phyloP scores from a whole-genome alignment of 1,284 basidiomycete genomes.

The Moniliella sp. region DNA sequence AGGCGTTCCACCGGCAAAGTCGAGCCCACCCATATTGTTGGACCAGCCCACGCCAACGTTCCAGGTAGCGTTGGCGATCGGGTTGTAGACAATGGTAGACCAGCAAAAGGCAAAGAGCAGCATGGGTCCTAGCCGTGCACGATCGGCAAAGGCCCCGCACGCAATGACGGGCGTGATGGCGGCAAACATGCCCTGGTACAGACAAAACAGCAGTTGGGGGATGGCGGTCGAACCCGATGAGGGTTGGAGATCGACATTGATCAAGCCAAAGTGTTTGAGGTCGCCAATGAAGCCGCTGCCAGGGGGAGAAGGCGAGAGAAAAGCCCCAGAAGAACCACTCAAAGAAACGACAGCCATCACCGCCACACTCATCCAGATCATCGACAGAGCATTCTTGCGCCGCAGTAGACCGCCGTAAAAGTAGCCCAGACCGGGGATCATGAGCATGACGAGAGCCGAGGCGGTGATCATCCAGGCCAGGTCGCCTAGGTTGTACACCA shows the following conservation, averaged over 20 bases:
- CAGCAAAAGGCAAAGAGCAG: constrained; percentile 63
- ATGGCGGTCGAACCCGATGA: too few species aligned
- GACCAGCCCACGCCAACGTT: constrained; percentile 21
- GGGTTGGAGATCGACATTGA: constrained; percentile 54
- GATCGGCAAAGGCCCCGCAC: constrained; percentile 75
- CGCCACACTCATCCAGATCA: constrained; percentile 67
- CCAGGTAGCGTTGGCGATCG: constrained; percentile 24
- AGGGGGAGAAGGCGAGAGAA: constrained; percentile 36
- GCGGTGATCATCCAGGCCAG: constrained; percentile 38
- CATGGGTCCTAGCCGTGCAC: constrained; percentile 62
- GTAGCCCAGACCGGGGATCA: constrained; percentile 51
- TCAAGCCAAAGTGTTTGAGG: constrained; percentile 55
- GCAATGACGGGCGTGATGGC: constrained; percentile 47
- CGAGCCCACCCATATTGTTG: constrained; percentile 31
- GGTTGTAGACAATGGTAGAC: constrained; percentile 64
- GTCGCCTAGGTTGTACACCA: constrained; percentile 42
- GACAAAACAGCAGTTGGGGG: too few species aligned
- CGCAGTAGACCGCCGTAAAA: constrained; percentile 66
- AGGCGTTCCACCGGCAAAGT: constrained; percentile 36
- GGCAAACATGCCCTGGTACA: constrained; percentile 77
- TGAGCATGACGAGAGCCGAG: constrained; percentile 53
- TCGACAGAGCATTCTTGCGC: constrained; percentile 73
- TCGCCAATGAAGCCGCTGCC: constrained; percentile 38
- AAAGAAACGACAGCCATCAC: constrained; percentile 52
- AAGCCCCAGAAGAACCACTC: constrained; percentile 38